Evolutionary conservation across 1,284 basidiomycete species (phyloP).

Genomic region (Naganishia albida): DNA sequence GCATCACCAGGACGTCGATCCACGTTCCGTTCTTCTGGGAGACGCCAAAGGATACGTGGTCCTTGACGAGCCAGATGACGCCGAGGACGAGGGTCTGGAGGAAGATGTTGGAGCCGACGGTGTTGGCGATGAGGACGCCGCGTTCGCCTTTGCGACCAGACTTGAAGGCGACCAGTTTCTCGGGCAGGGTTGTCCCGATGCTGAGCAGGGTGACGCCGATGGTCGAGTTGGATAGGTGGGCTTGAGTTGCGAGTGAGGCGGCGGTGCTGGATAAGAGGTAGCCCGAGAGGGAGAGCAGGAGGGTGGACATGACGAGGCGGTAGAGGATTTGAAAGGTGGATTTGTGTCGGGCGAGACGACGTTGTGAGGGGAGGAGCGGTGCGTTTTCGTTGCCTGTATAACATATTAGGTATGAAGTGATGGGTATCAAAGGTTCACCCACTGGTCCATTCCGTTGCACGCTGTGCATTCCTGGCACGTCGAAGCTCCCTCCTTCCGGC

Average conservation of each 20-base stretch:
- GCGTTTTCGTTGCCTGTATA: conserved; percentile 16
- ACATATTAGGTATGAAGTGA: neutral
- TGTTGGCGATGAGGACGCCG: conserved; percentile 46
- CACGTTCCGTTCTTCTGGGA: neutral
- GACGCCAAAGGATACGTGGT: conserved; percentile 2
- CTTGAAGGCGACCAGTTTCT: conserved; percentile 46
- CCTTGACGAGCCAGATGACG: conserved; percentile 39
- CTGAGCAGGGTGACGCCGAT: conserved; percentile 45
- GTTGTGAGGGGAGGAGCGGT: neutral
- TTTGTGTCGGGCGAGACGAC: conserved; percentile 19
- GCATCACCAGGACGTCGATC: conserved; percentile 26
- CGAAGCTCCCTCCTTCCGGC: conserved; percentile 10
- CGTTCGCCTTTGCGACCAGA: conserved; percentile 41
- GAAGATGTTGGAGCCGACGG: conserved; percentile 49
- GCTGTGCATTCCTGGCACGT: conserved; percentile 18
- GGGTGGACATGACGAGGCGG: conserved; percentile 27
- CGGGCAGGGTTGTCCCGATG: conserved; percentile 48
- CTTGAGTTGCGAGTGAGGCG: conserved; percentile 39
- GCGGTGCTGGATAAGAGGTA: conserved; percentile 44
- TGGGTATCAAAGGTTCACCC: neutral
- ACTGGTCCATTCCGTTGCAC: conserved; percentile 10
- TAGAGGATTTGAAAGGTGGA: conserved; percentile 27
- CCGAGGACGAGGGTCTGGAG: conserved; percentile 47
- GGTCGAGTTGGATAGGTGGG: conserved; percentile 42
- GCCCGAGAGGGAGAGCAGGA: conserved; percentile 42